A percentile compares a stretch with the other conserved stretches of the same genome.
Conservation (phyloP, 805 yeast genomes). For the Candida ulmi region DNA sequence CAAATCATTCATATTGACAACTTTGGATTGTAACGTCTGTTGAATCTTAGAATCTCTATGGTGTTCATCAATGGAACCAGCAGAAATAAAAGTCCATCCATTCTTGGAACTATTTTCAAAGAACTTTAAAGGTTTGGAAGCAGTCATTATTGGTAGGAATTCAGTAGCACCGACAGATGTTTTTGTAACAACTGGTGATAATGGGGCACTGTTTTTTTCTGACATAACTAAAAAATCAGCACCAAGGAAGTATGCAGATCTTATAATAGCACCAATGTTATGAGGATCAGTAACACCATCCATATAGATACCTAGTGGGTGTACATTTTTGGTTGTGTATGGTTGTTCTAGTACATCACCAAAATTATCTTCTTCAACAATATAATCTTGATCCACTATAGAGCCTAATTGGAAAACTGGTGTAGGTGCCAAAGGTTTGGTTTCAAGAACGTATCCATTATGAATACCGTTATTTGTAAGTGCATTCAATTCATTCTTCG, state of each 20-base stretch:
- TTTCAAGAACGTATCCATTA: conserved; percentile 72
- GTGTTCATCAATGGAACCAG: conserved; percentile 37
- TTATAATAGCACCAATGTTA: conserved; percentile 75
- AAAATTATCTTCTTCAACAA: conserved; percentile 21
- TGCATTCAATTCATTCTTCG: conserved; percentile 47
- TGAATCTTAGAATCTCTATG: conserved; percentile 25
- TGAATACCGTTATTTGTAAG: conserved; percentile 68
- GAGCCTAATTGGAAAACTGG: conserved; percentile 21
- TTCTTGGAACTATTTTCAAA: conserved; percentile 44
- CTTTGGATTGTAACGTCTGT: conserved; percentile 26
- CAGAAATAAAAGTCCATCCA: conserved; percentile 71
- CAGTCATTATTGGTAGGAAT: conserved; percentile 53
- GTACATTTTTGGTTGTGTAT: conserved; percentile 19
- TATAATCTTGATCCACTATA: conserved; percentile 11
- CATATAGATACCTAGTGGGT: conserved; percentile 67
- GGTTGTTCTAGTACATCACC: conserved; percentile 19
- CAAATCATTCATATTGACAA: conserved; percentile 38
- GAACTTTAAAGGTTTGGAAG: conserved; percentile 55
- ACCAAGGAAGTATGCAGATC: conserved; percentile 79
- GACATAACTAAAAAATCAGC: conserved; percentile 74
- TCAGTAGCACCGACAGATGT: conserved; percentile 85
- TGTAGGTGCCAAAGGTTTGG: conserved; percentile 43
- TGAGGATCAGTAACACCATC: conserved; percentile 86
- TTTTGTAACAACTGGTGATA: conserved; percentile 75
- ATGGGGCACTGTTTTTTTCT: conserved; percentile 61